Evolutionary conservation across 2,329 filamentous ascomycete species (phyloP), one percentile per base, ranked within the genome.

Genomic region (Coleophoma eucalyptorum): DNA sequence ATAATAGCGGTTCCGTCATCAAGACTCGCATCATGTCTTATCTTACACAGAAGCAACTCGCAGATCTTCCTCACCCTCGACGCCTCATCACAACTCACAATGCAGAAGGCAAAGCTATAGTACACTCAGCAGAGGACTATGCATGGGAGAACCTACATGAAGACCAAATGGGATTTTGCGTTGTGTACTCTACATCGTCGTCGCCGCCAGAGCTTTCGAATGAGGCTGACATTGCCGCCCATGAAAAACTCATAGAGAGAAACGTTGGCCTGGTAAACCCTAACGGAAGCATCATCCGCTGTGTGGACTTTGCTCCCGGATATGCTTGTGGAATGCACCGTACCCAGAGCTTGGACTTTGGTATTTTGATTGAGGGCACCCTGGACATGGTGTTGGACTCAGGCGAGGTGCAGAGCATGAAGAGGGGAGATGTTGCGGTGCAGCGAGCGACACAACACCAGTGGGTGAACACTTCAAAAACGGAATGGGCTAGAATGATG

Each of bases 101-200:
- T 10, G 35, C 50, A 6, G 48, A 47, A 1, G 68, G 68, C 13
- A 64, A 69, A 56, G 70, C 72, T 16, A 60, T 70, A 21, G 56
- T 75, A 1, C 66, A 69, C 45, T 62, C 63, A 20, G 56, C 58
- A 51, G 53, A 40, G 47, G 59, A 60, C 57, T 56, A 67, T 57
- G 48, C 31, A 44, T 62, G 54, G 59, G 50, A 13, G 42, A 42
- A 18, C 52, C 55, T 51, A 15, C 47, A 55, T 13, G 32, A 51
- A n/a, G 41, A 55, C 2, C 18, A 20, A 15, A 51, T 58, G 47
- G 52, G 35, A 7, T 56, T 58, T 48, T 51, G 51, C 33, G 48
- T 73, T 16, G 64, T 70, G 51, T 76, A 71, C 62, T 72, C 72
- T 12, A 76, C 73, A 4, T 64, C 66, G 26, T 41, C 56, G 43